phyloP scores from a whole-genome alignment of 2,329 filamentous ascomycete species.

The Cercospora zeina region DNA sequence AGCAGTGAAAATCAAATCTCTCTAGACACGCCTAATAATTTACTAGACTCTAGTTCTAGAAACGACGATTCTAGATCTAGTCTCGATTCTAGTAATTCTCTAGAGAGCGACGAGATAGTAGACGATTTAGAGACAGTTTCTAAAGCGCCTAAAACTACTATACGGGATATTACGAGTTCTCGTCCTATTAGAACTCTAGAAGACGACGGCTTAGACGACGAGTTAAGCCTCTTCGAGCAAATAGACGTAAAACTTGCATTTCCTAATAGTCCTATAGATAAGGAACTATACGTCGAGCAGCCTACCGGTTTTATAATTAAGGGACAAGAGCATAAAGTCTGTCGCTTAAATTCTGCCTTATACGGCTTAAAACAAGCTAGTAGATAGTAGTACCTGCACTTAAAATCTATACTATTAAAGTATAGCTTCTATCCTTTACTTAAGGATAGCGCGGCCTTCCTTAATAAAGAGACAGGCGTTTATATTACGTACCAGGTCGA shows the following conservation, averaged over 20 bases:
- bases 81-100: too few relatives aligned
- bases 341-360: constrained; percentile 13
- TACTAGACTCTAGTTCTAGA: constrained; percentile 2
- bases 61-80: too few relatives aligned
- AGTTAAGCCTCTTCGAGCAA: too few relatives aligned
- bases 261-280: constrained; percentile 21
- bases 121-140: too few relatives aligned
- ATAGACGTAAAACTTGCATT: too few relatives aligned
- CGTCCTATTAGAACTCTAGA: too few relatives aligned
- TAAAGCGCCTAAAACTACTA: too few relatives aligned
- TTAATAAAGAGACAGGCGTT: constrained; percentile 11
- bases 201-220: too few relatives aligned
- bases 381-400: constrained; percentile 16
- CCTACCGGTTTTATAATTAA: constrained; percentile 14
- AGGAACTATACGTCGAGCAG: constrained; percentile 15
- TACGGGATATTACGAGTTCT: too few relatives aligned
- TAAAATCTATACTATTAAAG: constrained; percentile 15
- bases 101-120: too few relatives aligned
- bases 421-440: constrained; percentile 11
- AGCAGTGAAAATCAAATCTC: too few relatives aligned
- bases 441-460: constrained; percentile 13
- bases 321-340: constrained; percentile 10
- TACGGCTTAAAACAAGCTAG: constrained; percentile 18
- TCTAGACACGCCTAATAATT: neutral
- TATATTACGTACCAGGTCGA: constrained; percentile 16